A percentile compares a stretch with the other conserved stretches of the same genome.
Conservation (phyloP, 306 rosid genomes). For the Senna tora region DNA sequence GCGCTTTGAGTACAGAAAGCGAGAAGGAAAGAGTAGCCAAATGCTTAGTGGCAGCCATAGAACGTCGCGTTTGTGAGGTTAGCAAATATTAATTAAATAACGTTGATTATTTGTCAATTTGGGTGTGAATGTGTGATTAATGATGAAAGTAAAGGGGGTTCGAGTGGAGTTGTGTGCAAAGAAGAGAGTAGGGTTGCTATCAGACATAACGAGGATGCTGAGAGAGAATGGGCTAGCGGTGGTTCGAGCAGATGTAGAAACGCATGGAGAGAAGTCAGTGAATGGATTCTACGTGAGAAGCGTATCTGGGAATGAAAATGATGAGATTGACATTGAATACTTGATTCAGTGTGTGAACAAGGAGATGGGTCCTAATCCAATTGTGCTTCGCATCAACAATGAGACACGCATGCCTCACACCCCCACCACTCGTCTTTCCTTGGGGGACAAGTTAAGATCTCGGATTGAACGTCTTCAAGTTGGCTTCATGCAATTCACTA, state of each 20-base stretch:
- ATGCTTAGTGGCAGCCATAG: slow-evolving; percentile 74
- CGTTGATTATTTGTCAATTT: too few relatives aligned
- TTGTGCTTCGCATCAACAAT: slow-evolving; percentile 50
- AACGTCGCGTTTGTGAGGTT: slow-evolving; percentile 70
- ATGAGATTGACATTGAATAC: slow-evolving; percentile 53
- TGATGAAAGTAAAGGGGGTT: slow-evolving; percentile 47
- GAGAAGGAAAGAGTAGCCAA: slow-evolving; percentile 73
- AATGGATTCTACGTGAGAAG: slow-evolving; percentile 68
- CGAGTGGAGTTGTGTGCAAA: slow-evolving; percentile 65
- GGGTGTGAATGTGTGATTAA: too few relatives aligned
- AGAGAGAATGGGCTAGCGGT: slow-evolving; percentile 67
- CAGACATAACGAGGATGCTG: slow-evolving; percentile 68
- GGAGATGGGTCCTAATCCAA: slow-evolving; percentile 51
- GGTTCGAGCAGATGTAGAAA: slow-evolving; percentile 69
- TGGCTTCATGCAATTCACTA: slow-evolving; percentile 39
- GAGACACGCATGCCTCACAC: slow-evolving; percentile 27
- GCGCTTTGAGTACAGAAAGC: slow-evolving; percentile 52
- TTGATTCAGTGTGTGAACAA: slow-evolving; percentile 61
- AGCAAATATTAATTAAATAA: too few relatives aligned
- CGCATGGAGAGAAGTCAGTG: slow-evolving; percentile 62
- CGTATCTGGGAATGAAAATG: slow-evolving; percentile 62
- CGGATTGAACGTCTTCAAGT: slow-evolving; percentile 53
- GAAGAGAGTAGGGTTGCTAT: slow-evolving; percentile 61
- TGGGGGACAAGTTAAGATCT: slow-evolving; percentile 52
- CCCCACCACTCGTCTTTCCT: slow-evolving; percentile 39